phyloP scores from a whole-genome alignment of 176 grass and related monocot species.

The Oryza rufipogon region DNA sequence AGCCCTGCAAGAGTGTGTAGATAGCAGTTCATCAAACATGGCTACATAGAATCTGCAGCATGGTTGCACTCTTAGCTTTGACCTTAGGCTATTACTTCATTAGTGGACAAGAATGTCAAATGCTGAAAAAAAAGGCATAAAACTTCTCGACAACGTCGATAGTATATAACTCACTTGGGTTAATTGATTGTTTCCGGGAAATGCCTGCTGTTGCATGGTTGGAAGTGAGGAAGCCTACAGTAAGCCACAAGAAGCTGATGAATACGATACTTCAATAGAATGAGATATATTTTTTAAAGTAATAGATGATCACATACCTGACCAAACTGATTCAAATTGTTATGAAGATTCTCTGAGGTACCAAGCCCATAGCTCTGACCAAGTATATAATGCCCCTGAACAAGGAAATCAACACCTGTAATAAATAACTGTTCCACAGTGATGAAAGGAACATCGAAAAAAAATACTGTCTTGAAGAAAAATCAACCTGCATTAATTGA shows the following conservation, averaged over 20 bases:
- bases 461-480: constrained; percentile 16
- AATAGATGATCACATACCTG: constrained; percentile 50
- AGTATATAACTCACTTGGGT: constrained; percentile 59
- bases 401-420: constrained; percentile 27
- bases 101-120: constrained; percentile 1
- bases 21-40: neutral
- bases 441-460: neutral
- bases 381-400: constrained; percentile 73
- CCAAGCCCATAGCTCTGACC: constrained; percentile 72
- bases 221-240: constrained; percentile 53
- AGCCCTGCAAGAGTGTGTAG: constrained; percentile 48
- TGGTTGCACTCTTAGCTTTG: neutral
- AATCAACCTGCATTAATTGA: constrained; percentile 66
- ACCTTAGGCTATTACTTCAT: neutral
- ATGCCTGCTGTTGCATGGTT: constrained; percentile 64
- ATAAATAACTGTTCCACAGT: constrained; percentile 1
- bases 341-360: constrained; percentile 54
- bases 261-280: constrained; percentile 31
- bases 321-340: constrained; percentile 72
- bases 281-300: neutral
- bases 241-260: constrained; percentile 31
- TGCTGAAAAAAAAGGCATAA: neutral
- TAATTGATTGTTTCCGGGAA: constrained; percentile 56
- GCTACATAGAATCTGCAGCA: constrained; percentile 3
- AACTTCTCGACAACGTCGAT: neutral